These are phyloP conservation scores for Phyllosticta ampelicida DNA, from an alignment of 2,329 filamentous ascomycete genomes.

Conservation along the genomic window DNA sequence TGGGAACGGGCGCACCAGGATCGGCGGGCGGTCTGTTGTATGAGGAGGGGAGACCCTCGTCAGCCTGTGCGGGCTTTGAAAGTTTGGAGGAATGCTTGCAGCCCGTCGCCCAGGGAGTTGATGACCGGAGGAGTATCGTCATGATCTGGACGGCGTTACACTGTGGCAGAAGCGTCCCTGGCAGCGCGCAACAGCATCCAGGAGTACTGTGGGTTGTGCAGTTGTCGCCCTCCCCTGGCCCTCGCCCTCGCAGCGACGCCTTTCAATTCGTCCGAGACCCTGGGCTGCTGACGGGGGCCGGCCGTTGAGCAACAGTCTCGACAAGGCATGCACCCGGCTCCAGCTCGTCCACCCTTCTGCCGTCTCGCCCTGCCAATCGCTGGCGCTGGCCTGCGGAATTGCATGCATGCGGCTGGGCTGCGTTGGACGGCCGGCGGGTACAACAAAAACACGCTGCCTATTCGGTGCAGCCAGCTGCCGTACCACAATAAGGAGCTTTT, in stretches of 20 bases:
- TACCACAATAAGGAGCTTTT: neutral
- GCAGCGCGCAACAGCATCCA: neutral
- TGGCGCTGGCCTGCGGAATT: neutral
- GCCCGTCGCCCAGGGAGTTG: neutral
- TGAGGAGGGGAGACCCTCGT: constrained; percentile 4
- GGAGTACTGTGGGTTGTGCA: neutral
- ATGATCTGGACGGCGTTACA: too few species aligned
- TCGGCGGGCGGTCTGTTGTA: constrained; percentile 7
- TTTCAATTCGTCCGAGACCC: neutral
- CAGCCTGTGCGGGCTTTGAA: constrained; percentile 1
- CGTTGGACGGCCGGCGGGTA: neutral
- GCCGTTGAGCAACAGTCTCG: neutral
- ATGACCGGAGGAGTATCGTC: too few species aligned
- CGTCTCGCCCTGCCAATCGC: neutral
- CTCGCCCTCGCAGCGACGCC: neutral
- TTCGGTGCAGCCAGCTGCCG: neutral
- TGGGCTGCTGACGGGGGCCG: neutral
- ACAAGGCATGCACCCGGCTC: neutral
- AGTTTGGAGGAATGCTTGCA: neutral
- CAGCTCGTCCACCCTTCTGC: neutral
- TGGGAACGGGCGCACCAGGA: constrained; percentile 4
- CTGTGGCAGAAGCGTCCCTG: neutral
- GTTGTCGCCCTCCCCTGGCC: neutral
- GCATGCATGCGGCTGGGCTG: neutral
- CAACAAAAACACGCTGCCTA: neutral